phyloP scores from a whole-genome alignment of 495 filamentous ascomycete species.

The Penicillium maclennaniae region DNA sequence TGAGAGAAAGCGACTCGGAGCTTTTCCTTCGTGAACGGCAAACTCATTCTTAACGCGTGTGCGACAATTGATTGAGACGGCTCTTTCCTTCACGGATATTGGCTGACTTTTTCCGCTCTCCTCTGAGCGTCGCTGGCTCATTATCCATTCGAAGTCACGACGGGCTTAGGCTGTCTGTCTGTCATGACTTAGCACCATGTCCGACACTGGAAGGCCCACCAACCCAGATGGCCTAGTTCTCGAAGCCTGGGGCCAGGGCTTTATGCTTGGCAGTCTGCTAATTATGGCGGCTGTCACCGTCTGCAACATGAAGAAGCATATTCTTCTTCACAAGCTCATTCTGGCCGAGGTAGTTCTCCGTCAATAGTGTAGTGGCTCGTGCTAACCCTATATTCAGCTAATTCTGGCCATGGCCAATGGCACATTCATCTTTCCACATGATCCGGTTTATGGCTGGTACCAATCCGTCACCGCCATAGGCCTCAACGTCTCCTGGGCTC shows the following conservation, averaged over 20 bases:
- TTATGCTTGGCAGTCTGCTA: constrained; percentile 45
- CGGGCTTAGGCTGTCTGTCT: neutral
- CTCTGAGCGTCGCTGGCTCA: neutral
- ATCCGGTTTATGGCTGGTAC: constrained; percentile 45
- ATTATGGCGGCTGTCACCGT: constrained; percentile 44
- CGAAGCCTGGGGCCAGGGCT: constrained; percentile 48
- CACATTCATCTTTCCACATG: constrained; percentile 44
- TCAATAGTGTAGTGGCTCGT: neutral
- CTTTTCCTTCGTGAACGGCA: neutral
- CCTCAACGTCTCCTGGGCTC: constrained; percentile 43
- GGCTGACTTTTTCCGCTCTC: neutral
- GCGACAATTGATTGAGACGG: constrained; percentile 2
- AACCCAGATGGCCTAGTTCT: constrained; percentile 37
- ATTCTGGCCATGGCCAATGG: constrained; percentile 38
- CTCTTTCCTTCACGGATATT: constrained; percentile 1
- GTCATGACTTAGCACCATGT: constrained; percentile 13
- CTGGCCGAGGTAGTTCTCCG: constrained; percentile 36
- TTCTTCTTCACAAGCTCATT: constrained; percentile 46
- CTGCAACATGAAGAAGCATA: constrained; percentile 39
- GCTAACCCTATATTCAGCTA: constrained; percentile 14
- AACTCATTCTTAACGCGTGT: constrained; percentile 8
- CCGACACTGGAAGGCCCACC: constrained; percentile 23
- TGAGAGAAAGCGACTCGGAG: neutral
- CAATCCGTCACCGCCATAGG: constrained; percentile 44
- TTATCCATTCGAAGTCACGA: neutral